A percentile compares a stretch with the other conserved stretches of the same genome.
These are phyloP conservation scores for Alopecurus myosuroides DNA, from an alignment of 176 grass and related monocot genomes.

Conservation along the genomic window DNA sequence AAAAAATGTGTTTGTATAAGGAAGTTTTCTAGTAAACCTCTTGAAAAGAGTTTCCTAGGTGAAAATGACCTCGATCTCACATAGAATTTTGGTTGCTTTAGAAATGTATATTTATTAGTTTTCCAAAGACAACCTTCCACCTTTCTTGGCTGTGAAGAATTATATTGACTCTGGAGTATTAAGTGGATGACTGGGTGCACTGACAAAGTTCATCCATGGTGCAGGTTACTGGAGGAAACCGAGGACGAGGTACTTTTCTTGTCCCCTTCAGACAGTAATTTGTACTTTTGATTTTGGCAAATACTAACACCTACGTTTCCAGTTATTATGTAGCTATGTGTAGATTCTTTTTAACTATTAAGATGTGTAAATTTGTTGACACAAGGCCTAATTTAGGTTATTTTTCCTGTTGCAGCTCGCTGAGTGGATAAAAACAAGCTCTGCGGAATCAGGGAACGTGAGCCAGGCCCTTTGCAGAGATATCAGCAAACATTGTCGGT, in stretches of 20 bases:
- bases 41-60: not conserved
- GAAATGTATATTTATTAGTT: not conserved
- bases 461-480: constrained; percentile 71
- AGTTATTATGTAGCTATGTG: not conserved
- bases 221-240: constrained; percentile 88
- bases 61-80: not conserved
- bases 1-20: not conserved
- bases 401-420: constrained; percentile 47
- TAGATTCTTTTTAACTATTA: not conserved
- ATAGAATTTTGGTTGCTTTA: not conserved
- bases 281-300: not conserved
- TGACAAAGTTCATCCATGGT: constrained; percentile 26
- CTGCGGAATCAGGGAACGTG: constrained; percentile 41
- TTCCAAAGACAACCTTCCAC: not conserved
- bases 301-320: not conserved
- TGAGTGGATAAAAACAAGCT: constrained; percentile 78
- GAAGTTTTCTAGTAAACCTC: not conserved
- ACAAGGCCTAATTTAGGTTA: not conserved
- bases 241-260: constrained; percentile 69
- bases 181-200: not conserved
- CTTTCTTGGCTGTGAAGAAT: not conserved
- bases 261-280: not conserved
- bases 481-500: constrained; percentile 74
- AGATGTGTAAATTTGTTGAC: not conserved
- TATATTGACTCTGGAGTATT: not conserved